Conservation (phyloP, 78 protist genomes). For the Bodo saltans region DNA sequence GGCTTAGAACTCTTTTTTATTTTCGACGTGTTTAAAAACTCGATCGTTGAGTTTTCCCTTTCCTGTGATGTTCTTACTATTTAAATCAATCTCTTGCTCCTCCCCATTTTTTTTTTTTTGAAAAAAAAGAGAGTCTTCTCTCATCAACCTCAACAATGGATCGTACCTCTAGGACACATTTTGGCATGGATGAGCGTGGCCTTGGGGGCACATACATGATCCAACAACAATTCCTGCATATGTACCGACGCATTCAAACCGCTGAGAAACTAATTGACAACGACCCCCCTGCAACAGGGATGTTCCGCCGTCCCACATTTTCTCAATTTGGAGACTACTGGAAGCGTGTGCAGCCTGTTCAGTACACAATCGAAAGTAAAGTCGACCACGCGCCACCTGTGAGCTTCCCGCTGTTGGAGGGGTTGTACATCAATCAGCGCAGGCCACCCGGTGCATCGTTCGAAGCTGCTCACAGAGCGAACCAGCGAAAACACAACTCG, state of each 20-base stretch:
- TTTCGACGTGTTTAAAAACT: no score
- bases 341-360: background rate
- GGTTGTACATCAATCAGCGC: background rate
- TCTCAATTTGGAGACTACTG: no score
- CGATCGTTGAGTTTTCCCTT: no score
- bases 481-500: background rate
- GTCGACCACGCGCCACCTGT: background rate
- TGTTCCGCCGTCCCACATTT: background rate
- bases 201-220: background rate
- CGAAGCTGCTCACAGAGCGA: background rate
- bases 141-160: background rate
- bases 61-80: background rate
- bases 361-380: background rate
- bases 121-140: no score
- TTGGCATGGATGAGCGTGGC: background rate
- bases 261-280: background rate
- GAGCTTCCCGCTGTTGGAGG: background rate
- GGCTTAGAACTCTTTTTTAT: no score
- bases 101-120: background rate
- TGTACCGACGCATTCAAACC: background rate
- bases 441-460: no score
- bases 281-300: background rate
- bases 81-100: background rate
- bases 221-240: background rate
- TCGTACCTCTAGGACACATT: background rate